Evolutionary conservation across 2,329 filamentous ascomycete genomes (phyloP).

Genomic region (Ophiostoma australiae): DNA sequence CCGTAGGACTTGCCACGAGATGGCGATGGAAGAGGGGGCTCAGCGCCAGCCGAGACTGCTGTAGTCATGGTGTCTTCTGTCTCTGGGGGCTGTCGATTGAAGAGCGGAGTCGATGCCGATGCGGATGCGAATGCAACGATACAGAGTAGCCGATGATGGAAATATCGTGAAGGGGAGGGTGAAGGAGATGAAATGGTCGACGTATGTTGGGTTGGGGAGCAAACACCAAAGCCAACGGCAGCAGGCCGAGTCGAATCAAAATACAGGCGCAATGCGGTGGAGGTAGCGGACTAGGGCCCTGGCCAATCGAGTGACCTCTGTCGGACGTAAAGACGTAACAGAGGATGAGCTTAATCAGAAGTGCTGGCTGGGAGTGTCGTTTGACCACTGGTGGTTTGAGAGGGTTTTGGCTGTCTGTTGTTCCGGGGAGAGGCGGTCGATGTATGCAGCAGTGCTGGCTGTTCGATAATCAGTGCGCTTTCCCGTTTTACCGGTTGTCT

Average conservation of each 20-base stretch:
- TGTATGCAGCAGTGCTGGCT: neutral
- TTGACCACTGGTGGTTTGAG: neutral
- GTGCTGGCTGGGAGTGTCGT: neutral
- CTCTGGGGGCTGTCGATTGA: too few species aligned
- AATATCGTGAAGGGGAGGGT: neutral
- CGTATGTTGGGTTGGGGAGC: neutral
- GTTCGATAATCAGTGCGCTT: neutral
- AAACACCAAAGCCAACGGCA: neutral
- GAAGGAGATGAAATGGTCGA: neutral
- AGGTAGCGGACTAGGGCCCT: neutral
- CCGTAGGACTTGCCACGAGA: slow-evolving; percentile 32
- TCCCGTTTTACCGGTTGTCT: neutral
- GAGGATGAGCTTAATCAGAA: neutral
- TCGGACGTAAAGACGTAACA: neutral
- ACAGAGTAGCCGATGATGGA: neutral
- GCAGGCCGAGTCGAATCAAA: neutral
- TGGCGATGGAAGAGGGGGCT: slow-evolving; percentile 33
- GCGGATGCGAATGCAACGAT: neutral
- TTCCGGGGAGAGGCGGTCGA: neutral
- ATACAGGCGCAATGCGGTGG: slow-evolving; percentile 8
- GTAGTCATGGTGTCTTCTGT: slow-evolving; percentile 33
- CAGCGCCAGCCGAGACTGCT: slow-evolving; percentile 34
- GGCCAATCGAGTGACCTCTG: neutral
- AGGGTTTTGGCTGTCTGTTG: neutral
- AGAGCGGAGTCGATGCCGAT: neutral